These are phyloP conservation scores for Fraxinus dipetala DNA, from an alignment of 305 asterid genomes.

Conservation along the genomic window DNA sequence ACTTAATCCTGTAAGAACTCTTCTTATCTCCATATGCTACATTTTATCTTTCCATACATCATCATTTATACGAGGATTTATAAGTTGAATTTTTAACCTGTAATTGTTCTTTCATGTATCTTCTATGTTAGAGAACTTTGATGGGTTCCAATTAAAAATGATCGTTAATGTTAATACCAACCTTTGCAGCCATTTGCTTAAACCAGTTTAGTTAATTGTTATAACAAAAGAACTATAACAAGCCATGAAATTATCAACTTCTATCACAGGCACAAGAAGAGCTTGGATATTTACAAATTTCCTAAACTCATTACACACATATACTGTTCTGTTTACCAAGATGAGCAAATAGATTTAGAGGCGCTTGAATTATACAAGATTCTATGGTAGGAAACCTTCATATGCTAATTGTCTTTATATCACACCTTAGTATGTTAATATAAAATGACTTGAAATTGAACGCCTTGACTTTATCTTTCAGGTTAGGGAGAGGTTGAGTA, in stretches of 20 bases:
- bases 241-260: constrained; percentile 9
- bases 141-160: background rate
- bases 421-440: background rate
- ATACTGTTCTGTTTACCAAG: background rate
- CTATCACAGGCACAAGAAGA: background rate
- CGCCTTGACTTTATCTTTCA: background rate
- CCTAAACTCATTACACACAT: background rate
- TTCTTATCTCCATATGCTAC: constrained; percentile 25
- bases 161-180: background rate
- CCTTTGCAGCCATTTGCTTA: background rate
- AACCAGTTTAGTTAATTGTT: background rate
- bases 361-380: background rate
- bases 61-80: constrained; percentile 2
- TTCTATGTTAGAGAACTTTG: background rate
- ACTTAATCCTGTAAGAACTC: constrained; percentile 80
- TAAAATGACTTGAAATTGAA: constrained; percentile 7
- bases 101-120: background rate
- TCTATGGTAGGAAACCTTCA: background rate
- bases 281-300: background rate
- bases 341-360: constrained; percentile 2
- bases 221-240: background rate
- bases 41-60: constrained; percentile 11
- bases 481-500: background rate
- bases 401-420: background rate
- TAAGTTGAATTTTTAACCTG: background rate